phyloP scores from a whole-genome alignment of 2,329 filamentous ascomycete species.

The Lasiodiplodia sp. region DNA sequence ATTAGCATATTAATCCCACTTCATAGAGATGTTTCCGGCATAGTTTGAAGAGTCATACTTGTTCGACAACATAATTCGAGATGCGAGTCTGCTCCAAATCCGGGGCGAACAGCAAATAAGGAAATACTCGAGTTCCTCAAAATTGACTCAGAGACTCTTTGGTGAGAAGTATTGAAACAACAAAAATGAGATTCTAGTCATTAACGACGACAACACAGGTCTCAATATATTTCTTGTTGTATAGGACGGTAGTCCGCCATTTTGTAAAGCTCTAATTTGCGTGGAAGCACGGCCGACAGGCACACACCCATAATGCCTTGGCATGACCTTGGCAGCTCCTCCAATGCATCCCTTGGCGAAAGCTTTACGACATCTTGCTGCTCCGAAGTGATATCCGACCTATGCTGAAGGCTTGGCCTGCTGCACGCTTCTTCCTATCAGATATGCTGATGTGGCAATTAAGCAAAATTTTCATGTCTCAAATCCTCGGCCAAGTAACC shows the following conservation, averaged over 20 bases:
- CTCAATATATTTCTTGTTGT: not conserved
- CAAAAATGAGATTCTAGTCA: not conserved
- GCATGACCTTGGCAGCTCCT: not conserved
- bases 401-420: not conserved
- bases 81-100: too few relatives aligned
- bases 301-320: not conserved
- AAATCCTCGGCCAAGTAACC: not conserved
- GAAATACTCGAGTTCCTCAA: not conserved
- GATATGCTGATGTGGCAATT: not conserved
- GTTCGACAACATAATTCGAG: not conserved
- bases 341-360: not conserved
- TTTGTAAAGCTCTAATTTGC: not conserved
- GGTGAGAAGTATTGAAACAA: not conserved
- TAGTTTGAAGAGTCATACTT: not conserved
- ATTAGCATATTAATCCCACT: not conserved
- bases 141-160: fast-evolving
- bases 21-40: fast-evolving
- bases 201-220: not conserved
- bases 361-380: not conserved
- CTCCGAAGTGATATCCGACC: not conserved
- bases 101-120: not conserved
- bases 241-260: not conserved
- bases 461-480: not conserved
- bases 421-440: not conserved
- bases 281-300: not conserved